Base-by-base conservation (phyloP, 768 basidiomycete species). In the Thelephora aurantiotincta region DNA sequence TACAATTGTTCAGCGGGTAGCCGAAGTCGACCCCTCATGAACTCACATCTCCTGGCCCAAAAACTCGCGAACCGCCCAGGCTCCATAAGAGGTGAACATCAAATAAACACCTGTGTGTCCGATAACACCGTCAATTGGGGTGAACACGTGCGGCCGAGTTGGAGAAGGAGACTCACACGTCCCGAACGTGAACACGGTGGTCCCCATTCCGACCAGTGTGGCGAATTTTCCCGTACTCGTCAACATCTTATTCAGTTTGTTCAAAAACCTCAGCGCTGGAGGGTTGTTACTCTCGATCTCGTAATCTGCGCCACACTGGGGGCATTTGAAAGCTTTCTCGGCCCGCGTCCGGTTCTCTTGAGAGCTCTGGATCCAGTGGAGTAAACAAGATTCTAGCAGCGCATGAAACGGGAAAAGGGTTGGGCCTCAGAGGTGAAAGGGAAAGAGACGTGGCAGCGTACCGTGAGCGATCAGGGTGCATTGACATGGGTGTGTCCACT, bases 401-500 rank as follows among this genome's bases (percentile, higher is more conserved):
- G 9, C 26, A 9, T 30, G 26, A 9, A 30, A 30, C 26, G 26
- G 26, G 9, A 30, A 30, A 9, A 30, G 4, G 26, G 4, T 30
- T 4, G 9, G 26, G n/a, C n/a, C 9, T 30, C 9, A 30, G 9
- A 30, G 26, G 5, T 30, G 26, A 30, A 30, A 30, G 26, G 9
- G 12, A 41, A 41, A 6, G 38, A 2, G 4, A 41, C 38, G 26
- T 9, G 26, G 5, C 4, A 9, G 26, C 26, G 11, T 2, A 41
- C 38, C 38, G 61, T 88, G 86, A 2, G 86, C 86, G 35, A 89
- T 67, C 35, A 89, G 72, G 0, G 86, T 86, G 57, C 86, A 89
- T 43, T 65, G 77, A 61, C 86, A 89, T 2, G 86, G 86, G 54
- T 89, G 86, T 0, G 77, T 78, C 84, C 86, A 89, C 47, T 72